A percentile compares a stretch with the other conserved stretches of the same genome.
Conservation (phyloP, 2,329 filamentous ascomycete genomes). For the Claviceps spartinae region DNA sequence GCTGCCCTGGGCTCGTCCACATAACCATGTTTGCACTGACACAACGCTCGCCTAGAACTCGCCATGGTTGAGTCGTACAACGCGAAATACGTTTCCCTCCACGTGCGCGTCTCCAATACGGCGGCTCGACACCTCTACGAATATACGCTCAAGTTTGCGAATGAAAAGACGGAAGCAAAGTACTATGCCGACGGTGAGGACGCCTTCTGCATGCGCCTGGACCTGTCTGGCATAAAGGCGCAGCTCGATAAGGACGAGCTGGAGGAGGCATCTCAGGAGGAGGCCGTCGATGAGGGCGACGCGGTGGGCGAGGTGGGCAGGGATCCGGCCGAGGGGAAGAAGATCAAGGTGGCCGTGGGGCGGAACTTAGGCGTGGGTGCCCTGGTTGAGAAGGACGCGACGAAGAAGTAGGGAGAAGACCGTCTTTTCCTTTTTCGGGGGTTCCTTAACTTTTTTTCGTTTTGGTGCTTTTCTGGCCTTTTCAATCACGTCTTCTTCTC, state of each 20-base stretch:
- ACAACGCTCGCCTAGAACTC: constrained; percentile 43
- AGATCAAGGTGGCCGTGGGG: constrained; percentile 78
- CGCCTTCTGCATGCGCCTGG: constrained; percentile 85
- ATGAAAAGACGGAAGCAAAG: constrained; percentile 73
- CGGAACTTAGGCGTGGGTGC: constrained; percentile 65
- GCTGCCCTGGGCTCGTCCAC: too few species aligned
- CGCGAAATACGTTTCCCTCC: constrained; percentile 85
- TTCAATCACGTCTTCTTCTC: background rate
- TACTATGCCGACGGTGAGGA: constrained; percentile 98
- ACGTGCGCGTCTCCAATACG: constrained; percentile 87
- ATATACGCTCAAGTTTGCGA: constrained; percentile 78
- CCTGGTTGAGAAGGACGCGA: constrained; percentile 59
- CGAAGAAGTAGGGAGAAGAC: constrained; percentile 12
- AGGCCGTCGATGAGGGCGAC: constrained; percentile 53
- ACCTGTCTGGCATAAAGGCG: constrained; percentile 50
- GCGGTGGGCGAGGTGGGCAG: constrained; percentile 53
- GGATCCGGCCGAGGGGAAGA: constrained; percentile 36
- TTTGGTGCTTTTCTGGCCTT: background rate
- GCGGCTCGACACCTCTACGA: constrained; percentile 88
- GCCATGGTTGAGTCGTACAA: constrained; percentile 94
- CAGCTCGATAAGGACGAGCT: constrained; percentile 20
- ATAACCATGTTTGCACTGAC: background rate
- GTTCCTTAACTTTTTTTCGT: background rate
- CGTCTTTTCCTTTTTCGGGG: background rate
- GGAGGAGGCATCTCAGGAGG: constrained; percentile 14